These are phyloP conservation scores for Trichoderma sp. DNA, from an alignment of 2,329 filamentous ascomycete genomes.

Conservation along the genomic window DNA sequence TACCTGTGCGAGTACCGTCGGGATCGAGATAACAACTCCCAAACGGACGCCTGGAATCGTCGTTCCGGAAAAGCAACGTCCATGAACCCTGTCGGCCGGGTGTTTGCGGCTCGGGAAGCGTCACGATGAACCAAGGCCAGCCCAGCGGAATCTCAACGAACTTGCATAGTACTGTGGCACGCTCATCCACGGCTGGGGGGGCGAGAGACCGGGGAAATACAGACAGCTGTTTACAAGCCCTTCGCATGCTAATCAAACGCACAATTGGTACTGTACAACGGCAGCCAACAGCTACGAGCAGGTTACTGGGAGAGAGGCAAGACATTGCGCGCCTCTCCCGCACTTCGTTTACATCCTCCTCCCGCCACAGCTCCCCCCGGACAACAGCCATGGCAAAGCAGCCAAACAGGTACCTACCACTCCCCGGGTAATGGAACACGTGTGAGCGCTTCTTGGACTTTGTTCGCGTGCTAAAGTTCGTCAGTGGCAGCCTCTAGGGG, in stretches of 20 bases:
- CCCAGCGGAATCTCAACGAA: neutral
- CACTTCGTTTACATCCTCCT: too few species aligned
- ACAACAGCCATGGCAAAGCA: too few species aligned
- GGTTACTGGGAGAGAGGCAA: too few species aligned
- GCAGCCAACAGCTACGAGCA: too few species aligned
- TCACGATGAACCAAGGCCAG: conserved; percentile 1
- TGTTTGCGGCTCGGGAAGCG: conserved; percentile 22
- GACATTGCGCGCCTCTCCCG: too few species aligned
- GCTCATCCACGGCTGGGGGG: too few species aligned
- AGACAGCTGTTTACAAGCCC: neutral
- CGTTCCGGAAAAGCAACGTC: conserved; percentile 10
- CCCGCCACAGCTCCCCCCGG: too few species aligned
- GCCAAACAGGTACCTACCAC: too few species aligned
- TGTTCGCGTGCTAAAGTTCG: neutral
- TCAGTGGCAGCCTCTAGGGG: neutral
- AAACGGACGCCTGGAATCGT: neutral
- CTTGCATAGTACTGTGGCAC: too few species aligned
- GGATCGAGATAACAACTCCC: neutral
- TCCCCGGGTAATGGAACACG: neutral
- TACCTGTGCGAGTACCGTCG: neutral
- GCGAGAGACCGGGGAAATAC: neutral
- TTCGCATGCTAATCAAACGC: neutral
- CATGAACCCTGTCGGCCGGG: conserved; percentile 19
- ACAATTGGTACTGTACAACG: too few species aligned
- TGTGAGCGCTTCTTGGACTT: neutral